Evolutionary conservation across 2,329 filamentous ascomycete species (phyloP), one percentile per base, ranked within the genome.

Genomic region (Purpureocillium takamizusanense): DNA sequence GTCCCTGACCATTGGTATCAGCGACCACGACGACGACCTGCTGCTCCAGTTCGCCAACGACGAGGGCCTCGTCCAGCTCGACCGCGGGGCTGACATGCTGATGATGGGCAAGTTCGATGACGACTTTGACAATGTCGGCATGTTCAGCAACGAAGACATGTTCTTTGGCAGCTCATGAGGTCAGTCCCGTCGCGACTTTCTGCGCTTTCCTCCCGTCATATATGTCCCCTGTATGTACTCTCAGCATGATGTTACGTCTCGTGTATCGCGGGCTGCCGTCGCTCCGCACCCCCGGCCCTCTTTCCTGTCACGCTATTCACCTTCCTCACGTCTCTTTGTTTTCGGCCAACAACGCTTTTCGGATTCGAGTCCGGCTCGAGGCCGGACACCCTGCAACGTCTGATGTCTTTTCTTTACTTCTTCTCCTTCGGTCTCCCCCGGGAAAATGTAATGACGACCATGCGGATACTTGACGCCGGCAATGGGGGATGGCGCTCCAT

Each of bases 91-190:
- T 23, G 64, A 56, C 52, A 63, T 72, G 62, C 56, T 72, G 37
- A 64, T 71, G 59, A 63, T 71, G 50, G 62, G 56, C 56, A 74
- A 74, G 55, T 74, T 72, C 48, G 71, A 74, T 38, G 72, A 76
- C 32, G 68, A 70, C 32, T 72, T 69, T 38, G 66, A 72, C 42
- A 63, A 60, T 40, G 66, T 69, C 25, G 61, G 61, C 53, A 70
- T 77, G 68, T 74, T 76, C 46, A 64, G 60, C 21, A 63, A 59
- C 42, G 69, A 72, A 39, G 71, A 75, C 43, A 58, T 74, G 39
- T 73, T 76, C 49, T 76, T 74, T 49, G 62, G 65, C 37, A 61
- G 46, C 45, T 6, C 28, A n/a, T 12, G 8, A 28, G 8, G 25
- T 28, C 25, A 12, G 12, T 27, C 4, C 25, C 14, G 13, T 7